Base-by-base conservation (phyloP, 306 rosid species). In the Fragaria nilgerrensis region DNA sequence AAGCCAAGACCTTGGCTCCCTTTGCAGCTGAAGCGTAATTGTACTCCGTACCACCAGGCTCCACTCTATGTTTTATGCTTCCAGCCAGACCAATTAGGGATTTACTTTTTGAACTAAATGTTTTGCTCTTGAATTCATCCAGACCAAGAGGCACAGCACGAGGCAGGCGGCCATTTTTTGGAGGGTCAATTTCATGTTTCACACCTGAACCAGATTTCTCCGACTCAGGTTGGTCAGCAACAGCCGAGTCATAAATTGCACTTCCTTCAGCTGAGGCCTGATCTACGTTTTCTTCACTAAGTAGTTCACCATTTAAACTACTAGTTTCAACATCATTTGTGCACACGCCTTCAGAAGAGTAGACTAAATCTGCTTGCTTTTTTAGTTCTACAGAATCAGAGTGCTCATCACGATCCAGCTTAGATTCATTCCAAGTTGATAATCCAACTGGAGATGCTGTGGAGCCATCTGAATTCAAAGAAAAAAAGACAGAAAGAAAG, bases 11-110 rank as follows among this genome's bases (percentile, higher is more conserved):
- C 86, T 92, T 96, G n/a, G 98, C 96, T 77, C 99, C 99, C 84
- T 96, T 96, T n/a, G 99, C 88, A 29, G 92, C 96, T 7, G 96
- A 96, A 47, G 99, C 99, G 81, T 92, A 92, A 80, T 96, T 96
- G 88, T 92, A 87, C 79, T 88, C 91, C 56, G 88, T 85, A 55
- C 99, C 99, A 47, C 94, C 91, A 66, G 98, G 97, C 84, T 96
- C 98, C 67, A 89, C 87, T 84, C 97, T 89, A 71, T 88, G 99
- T 74, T 78, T 88, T 55, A 90, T 81, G 74, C 76, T 85, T 85
- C 85, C 89, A 75, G 92, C 76, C 67, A 80, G 85, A 58, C 87
- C 93, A 77, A 77, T 82, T 70, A 82, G 93, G 47, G 91, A 36
- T 75, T 87, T 86, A 72, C 75, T 75, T 87, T 86, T 87, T 58